Evolutionary conservation across 2,329 filamentous ascomycete genomes (phyloP), one percentile per base, ranked within the genome.

Genomic region (Colletotrichum sp.): DNA sequence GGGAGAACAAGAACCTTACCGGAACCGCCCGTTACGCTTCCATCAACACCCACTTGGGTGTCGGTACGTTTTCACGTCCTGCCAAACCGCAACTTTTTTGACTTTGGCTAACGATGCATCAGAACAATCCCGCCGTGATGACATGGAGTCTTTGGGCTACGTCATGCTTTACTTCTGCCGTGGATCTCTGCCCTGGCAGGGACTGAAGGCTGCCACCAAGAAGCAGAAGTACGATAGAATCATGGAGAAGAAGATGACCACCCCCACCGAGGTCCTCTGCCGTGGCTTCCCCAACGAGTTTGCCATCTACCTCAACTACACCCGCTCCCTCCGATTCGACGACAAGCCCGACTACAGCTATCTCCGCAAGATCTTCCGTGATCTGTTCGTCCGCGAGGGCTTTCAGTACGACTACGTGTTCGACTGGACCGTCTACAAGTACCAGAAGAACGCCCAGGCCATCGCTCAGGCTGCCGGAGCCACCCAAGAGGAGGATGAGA

Each of bases 241-340:
- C 89, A 99, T 99, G 96, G 97, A 99, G 92, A 99, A 99, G 94
- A 99, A 99, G 95, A 99, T 99, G 97, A 99, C 97, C 16, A 99
- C 97, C 5, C 96, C 97, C 10, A 99, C 96, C 81, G 96, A 99
- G 88, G 96, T 98, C 65, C 95, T 99, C 66, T 99, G 97, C 93
- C 96, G 96, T 86, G 97, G 97, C 80, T 99, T 99, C 90, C 97
- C 97, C 82, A 98, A 99, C 87, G 97, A 99, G 89, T 99, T 99
- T 82, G 96, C 96, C 89, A 99, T 99, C 87, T 99, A 99, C 87
- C 92, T 99, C 79, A 99, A 99, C 93, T 99, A 99, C 91, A 99
- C 96, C 70, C 95, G 97, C 78, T 98, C 96, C 73, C 95, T 99
- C 80, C 96, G 97, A 81, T 99, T 99, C 88, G 97, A 99, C 85